phyloP scores from a whole-genome alignment of 345 rosid species.

The Ceriops zippeliana region DNA sequence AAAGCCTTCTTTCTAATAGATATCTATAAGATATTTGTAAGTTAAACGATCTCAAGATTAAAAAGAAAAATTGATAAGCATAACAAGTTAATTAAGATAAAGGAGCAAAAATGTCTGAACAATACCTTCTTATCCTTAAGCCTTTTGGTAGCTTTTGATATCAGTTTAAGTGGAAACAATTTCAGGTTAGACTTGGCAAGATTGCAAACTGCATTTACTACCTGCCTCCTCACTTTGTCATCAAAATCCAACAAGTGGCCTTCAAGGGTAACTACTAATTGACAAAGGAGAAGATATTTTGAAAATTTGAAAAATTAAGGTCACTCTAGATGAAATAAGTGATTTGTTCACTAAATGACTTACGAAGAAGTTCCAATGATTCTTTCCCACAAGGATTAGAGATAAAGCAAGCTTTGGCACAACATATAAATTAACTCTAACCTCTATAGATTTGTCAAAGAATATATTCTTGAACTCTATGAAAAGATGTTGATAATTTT shows the following conservation, averaged over 20 bases:
- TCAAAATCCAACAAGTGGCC: slow-evolving; percentile 78
- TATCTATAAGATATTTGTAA: slow-evolving; percentile 35
- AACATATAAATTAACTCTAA: slow-evolving; percentile 65
- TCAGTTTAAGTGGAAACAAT: slow-evolving; percentile 44
- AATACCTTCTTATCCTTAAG: slow-evolving; percentile 93
- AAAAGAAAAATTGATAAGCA: background rate
- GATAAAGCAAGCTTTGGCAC: slow-evolving; percentile 66
- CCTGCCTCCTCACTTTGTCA: slow-evolving; percentile 78
- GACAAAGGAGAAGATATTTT: background rate
- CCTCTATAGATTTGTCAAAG: slow-evolving; percentile 83
- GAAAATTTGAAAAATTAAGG: slow-evolving; percentile 13
- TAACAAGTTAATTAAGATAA: background rate
- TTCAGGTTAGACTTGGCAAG: slow-evolving; percentile 56
- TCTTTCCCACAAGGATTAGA: slow-evolving; percentile 55
- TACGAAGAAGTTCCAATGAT: slow-evolving; percentile 64
- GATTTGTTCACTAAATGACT: slow-evolving; percentile 22
- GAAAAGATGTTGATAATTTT: slow-evolving; percentile 56
- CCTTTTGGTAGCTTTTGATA: slow-evolving; percentile 68
- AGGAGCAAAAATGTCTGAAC: slow-evolving; percentile 4
- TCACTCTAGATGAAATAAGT: slow-evolving; percentile 11
- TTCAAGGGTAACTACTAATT: slow-evolving; percentile 65
- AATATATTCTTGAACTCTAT: slow-evolving; percentile 84
- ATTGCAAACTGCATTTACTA: slow-evolving; percentile 72
- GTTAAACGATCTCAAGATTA: background rate
- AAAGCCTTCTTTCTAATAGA: slow-evolving; percentile 82